Percentiles rank a stretch among this genome's conserved stretches.
These are phyloP conservation scores for Elongisporangium prolatum DNA, from an alignment of 352 stramenopile genomes.

Conservation along the genomic window DNA sequence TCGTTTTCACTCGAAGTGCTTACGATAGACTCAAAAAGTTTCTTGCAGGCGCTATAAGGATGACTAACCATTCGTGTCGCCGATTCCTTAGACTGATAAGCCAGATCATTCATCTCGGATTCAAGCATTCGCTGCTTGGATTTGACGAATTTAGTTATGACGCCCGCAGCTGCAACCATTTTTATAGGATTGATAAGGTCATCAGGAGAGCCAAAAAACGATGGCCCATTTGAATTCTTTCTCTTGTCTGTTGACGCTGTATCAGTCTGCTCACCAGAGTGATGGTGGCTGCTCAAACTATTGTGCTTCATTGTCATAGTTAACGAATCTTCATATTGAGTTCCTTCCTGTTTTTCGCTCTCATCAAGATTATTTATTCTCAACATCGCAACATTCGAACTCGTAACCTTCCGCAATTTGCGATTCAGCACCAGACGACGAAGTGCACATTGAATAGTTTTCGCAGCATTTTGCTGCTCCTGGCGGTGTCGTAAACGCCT, in stretches of 20 bases:
- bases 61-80: constrained; percentile 22
- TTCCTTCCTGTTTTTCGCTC: background rate
- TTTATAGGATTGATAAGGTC: constrained; percentile 19
- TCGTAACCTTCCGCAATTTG: background rate
- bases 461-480: background rate
- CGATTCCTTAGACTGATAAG: constrained; percentile 33
- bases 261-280: background rate
- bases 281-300: background rate
- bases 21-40: constrained; percentile 16
- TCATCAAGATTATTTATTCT: background rate
- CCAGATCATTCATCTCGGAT: constrained; percentile 28
- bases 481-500: constrained; percentile 5
- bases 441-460: constrained; percentile 16
- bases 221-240: background rate
- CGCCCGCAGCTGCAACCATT: constrained; percentile 23
- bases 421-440: constrained; percentile 3
- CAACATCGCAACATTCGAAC: background rate
- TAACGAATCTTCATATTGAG: background rate
- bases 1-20: background rate
- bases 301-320: background rate
- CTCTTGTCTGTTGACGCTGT: background rate
- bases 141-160: constrained; percentile 36
- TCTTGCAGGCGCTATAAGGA: constrained; percentile 32
- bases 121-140: constrained; percentile 30
- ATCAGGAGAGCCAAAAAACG: constrained; percentile 11